phyloP scores from a whole-genome alignment of 2,329 filamentous ascomycete genomes.

The Xylariaceae sp. region DNA sequence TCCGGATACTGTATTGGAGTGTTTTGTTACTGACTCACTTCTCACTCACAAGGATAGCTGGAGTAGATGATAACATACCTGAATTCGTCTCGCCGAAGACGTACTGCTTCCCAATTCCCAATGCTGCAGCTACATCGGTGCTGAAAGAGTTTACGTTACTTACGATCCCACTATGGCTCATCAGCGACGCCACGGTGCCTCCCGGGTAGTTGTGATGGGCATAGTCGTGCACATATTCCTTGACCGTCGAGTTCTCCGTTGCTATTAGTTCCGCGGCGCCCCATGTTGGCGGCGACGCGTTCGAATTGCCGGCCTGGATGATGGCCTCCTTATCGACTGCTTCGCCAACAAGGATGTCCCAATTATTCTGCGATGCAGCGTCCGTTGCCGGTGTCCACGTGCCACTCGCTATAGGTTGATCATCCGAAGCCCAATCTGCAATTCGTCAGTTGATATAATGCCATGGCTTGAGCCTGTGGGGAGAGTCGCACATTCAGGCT shows the following conservation, averaged over 20 bases:
- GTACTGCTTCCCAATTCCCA: constrained; percentile 38
- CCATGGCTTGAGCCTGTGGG: background rate
- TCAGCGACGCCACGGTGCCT: constrained; percentile 38
- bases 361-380: constrained; percentile 37
- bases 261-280: constrained; percentile 37
- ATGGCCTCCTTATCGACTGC: constrained; percentile 33
- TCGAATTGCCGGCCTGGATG: constrained; percentile 41
- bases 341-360: constrained; percentile 34
- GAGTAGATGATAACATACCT: constrained; percentile 27
- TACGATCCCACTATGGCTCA: constrained; percentile 41
- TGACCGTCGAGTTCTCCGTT: constrained; percentile 33
- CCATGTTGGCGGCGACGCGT: constrained; percentile 35
- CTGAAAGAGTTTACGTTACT: constrained; percentile 38
- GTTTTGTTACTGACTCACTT: background rate
- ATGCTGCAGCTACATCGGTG: constrained; percentile 38
- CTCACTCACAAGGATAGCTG: background rate
- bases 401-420: constrained; percentile 36
- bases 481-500: constrained; percentile 43
- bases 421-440: constrained; percentile 33
- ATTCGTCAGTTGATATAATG: constrained; percentile 6
- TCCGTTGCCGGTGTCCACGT: constrained; percentile 36
- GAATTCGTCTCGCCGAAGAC: constrained; percentile 50
- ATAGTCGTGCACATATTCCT: constrained; percentile 39
- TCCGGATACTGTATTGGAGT: constrained; percentile 30
- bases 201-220: constrained; percentile 48